A percentile compares a stretch with the other conserved stretches of the same genome.
Evolutionary conservation across 2,329 filamentous ascomycete species (phyloP).

Genomic region (Aureobasidium lini): DNA sequence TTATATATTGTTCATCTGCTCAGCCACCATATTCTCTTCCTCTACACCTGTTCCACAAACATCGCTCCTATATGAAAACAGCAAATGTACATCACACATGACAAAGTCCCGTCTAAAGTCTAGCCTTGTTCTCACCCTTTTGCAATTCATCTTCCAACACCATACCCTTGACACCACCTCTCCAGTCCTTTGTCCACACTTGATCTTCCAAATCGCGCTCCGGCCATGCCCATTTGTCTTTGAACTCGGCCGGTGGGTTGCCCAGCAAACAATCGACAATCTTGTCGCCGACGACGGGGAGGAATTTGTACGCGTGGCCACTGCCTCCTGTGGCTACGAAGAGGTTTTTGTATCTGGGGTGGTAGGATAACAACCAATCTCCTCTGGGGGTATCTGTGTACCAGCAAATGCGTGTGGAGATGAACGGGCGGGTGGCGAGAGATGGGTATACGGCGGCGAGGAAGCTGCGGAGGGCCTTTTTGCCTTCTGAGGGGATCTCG

Average conservation of each 20-base stretch:
- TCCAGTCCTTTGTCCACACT: constrained; percentile 33
- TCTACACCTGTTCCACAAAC: too few species aligned
- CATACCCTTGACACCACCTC: constrained; percentile 30
- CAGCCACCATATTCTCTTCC: too few species aligned
- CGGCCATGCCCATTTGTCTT: constrained; percentile 54
- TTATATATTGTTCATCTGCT: too few species aligned
- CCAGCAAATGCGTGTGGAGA: constrained; percentile 45
- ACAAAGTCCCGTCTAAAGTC: neutral
- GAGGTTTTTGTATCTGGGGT: constrained; percentile 43
- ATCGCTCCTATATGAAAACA: too few species aligned
- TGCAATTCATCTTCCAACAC: constrained; percentile 31
- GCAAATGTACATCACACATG: too few species aligned
- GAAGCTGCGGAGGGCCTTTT: constrained; percentile 53
- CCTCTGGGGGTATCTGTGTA: constrained; percentile 51
- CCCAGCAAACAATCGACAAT: constrained; percentile 47
- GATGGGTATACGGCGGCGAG: constrained; percentile 46
- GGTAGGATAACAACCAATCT: constrained; percentile 48
- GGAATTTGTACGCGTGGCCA: constrained; percentile 56
- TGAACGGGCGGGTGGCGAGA: constrained; percentile 35
- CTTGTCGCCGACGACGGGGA: constrained; percentile 50
- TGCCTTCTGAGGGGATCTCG: constrained; percentile 54
- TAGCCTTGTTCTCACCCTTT: constrained; percentile 15
- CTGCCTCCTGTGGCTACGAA: constrained; percentile 55
- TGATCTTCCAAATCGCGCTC: constrained; percentile 26
- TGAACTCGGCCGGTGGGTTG: constrained; percentile 38